phyloP scores from a whole-genome alignment of 2,329 filamentous ascomycete genomes.

The Monilinia polystroma region DNA sequence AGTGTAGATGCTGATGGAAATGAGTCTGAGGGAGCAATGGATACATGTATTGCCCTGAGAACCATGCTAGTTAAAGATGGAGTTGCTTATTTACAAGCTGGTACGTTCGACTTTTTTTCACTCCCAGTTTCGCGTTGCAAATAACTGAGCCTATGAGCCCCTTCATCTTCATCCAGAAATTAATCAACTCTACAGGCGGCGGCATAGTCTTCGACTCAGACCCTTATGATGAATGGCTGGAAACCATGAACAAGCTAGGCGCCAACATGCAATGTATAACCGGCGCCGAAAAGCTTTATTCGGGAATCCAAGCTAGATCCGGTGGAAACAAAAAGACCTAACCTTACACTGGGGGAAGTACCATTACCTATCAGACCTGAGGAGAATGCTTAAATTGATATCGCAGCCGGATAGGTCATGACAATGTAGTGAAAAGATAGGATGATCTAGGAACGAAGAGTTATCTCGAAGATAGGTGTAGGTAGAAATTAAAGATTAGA shows the following conservation, averaged over 20 bases:
- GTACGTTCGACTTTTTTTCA: constrained; percentile 41
- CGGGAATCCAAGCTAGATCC: constrained; percentile 27
- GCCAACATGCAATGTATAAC: constrained; percentile 88
- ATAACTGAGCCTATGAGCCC: not conserved
- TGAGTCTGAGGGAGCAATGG: constrained; percentile 79
- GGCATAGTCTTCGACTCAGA: constrained; percentile 96
- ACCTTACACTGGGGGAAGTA: not conserved
- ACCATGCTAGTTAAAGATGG: constrained; percentile 95
- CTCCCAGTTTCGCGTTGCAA: not conserved
- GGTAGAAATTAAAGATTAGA: not conserved
- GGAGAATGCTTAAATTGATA: constrained; percentile 31
- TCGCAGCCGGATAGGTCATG: constrained; percentile 29
- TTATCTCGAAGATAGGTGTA: not conserved
- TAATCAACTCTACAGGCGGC: constrained; percentile 53
- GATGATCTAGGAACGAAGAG: not conserved
- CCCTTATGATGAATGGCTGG: constrained; percentile 86
- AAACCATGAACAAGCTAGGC: constrained; percentile 95
- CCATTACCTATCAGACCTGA: constrained; percentile 9
- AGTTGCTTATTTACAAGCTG: constrained; percentile 85
- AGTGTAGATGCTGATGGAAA: constrained; percentile 63
- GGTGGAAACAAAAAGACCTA: not conserved
- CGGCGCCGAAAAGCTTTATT: constrained; percentile 66
- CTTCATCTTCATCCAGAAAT: not conserved
- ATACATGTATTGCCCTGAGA: constrained; percentile 70
- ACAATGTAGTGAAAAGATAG: not conserved